phyloP scores from a whole-genome alignment of 2,329 filamentous ascomycete species.

The Fusarium dlaminii region DNA sequence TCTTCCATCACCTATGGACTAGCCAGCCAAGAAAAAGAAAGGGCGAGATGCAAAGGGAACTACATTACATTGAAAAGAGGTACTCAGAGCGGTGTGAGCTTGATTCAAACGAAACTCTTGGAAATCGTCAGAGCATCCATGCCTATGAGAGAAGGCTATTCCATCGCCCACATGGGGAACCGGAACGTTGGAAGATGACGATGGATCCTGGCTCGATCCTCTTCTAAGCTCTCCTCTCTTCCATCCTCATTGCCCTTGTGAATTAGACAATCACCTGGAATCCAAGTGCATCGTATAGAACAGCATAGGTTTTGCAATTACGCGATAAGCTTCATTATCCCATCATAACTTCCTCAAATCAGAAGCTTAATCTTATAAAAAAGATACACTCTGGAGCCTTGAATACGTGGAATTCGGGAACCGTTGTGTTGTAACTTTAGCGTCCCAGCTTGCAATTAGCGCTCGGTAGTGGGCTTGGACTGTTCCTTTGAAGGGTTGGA shows the following conservation, averaged over 20 bases:
- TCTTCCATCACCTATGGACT: conserved; percentile 5
- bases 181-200: conserved; percentile 19
- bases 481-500: conserved; percentile 19
- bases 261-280: conserved; percentile 2
- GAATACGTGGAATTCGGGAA: conserved; percentile 20
- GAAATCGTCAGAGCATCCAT: not conserved
- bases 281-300: not conserved
- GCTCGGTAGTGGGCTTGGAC: conserved; percentile 29
- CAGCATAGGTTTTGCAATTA: not conserved
- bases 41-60: conserved; percentile 12
- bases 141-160: not conserved
- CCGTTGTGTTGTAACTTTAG: conserved; percentile 28
- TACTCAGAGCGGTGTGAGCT: conserved; percentile 20
- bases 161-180: not conserved
- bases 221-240: not conserved
- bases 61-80: conserved; percentile 4
- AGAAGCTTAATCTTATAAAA: not conserved
- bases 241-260: conserved; percentile 12
- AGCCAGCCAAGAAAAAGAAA: conserved; percentile 19
- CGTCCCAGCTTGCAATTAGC: conserved; percentile 20
- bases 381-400: not conserved
- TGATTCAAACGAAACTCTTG: not conserved
- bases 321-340: not conserved
- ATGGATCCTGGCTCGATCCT: conserved; percentile 24
- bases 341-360: not conserved